Base-by-base conservation (phyloP, 306 rosid species). In the Biancaea sappan region DNA sequence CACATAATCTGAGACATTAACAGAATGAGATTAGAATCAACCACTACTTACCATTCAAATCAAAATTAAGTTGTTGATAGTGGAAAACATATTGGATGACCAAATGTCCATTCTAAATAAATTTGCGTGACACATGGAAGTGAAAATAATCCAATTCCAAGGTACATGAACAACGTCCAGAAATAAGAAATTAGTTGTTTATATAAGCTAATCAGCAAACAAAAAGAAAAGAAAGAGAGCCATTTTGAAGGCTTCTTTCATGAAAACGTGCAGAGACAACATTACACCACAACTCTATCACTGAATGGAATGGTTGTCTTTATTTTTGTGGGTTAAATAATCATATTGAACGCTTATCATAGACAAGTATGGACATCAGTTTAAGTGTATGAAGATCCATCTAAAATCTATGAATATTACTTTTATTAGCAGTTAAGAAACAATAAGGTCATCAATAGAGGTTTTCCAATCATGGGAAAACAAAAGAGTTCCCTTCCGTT, bases 1-100 rank as follows among this genome's bases (percentile, higher is more conserved):
- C 52, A 94, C 92, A 25, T 92, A 94, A 89, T 94, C 99, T 94
- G 88, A 64, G 78, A 79, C 37, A 78, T 57, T 50, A 64, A 29
- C 24, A 66, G 28, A 74, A 75, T 26, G 75, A 69, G 60, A 31
- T n/a, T n/a, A n/a, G n/a, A n/a, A n/a, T n/a, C n/a, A n/a, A n/a
- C n/a, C n/a, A n/a, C n/a, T n/a, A n/a, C n/a, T n/a, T n/a, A n/a
- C n/a, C n/a, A 31, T 2, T 2, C 2, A 31, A 31, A 61, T 81
- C 70, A 41, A 54, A 75, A 46, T 72, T 40, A 68, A 38, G 48
- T 50, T 80, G 40, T 5, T 21, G 80, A 43, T 60, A 50, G n/a
- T 35, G 25, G n/a, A 62, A 62, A 31, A 61, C 29, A 18, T 32
- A 28, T 44, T 32, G 32, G 18, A 40, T 34, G 34, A 47, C 37